A percentile compares a stretch with the other conserved stretches of the same genome.
phyloP scores from a whole-genome alignment of 2,329 filamentous ascomycete genomes.

The Chrysoporthe puriensis region DNA sequence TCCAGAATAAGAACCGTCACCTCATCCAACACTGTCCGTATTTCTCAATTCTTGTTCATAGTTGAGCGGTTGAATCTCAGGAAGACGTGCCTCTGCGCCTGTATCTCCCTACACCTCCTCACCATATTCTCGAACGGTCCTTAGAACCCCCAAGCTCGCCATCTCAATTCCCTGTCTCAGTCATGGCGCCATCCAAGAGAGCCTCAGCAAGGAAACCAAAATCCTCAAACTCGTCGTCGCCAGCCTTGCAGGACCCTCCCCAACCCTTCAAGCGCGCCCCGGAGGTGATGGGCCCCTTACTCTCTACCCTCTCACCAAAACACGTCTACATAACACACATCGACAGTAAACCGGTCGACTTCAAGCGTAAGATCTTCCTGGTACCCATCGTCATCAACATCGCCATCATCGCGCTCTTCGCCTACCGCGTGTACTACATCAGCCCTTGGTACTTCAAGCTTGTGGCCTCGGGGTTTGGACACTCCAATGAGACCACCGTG shows the following conservation, averaged over 20 bases:
- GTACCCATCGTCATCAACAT: slow-evolving; percentile 80
- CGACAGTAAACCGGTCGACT: slow-evolving; percentile 68
- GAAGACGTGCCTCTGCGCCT: background rate
- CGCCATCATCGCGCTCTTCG: slow-evolving; percentile 64
- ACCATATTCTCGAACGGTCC: background rate
- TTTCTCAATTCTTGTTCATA: background rate
- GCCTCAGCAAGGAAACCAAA: slow-evolving; percentile 38
- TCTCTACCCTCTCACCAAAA: slow-evolving; percentile 65
- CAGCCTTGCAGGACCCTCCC: slow-evolving; percentile 45
- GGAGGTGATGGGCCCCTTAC: slow-evolving; percentile 65
- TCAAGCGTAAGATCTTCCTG: slow-evolving; percentile 83
- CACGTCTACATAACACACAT: slow-evolving; percentile 86
- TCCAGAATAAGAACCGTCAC: background rate
- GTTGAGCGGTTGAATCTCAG: background rate
- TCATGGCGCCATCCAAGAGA: slow-evolving; percentile 39
- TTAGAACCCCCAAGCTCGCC: background rate
- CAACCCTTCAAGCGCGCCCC: slow-evolving; percentile 72
- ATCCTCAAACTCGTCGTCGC: slow-evolving; percentile 34
- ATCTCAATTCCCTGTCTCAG: slow-evolving; percentile 15
- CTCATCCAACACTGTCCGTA: background rate
- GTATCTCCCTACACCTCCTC: background rate
- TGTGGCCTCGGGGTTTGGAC: slow-evolving; percentile 65
- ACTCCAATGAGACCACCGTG: slow-evolving; percentile 69
- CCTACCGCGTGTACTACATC: slow-evolving; percentile 70
- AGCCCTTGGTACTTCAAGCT: slow-evolving; percentile 74